Evolutionary conservation across 1,139 yeast species (phyloP), one percentile per base, ranked within the genome.

Genomic region (Pichia sp.): DNA sequence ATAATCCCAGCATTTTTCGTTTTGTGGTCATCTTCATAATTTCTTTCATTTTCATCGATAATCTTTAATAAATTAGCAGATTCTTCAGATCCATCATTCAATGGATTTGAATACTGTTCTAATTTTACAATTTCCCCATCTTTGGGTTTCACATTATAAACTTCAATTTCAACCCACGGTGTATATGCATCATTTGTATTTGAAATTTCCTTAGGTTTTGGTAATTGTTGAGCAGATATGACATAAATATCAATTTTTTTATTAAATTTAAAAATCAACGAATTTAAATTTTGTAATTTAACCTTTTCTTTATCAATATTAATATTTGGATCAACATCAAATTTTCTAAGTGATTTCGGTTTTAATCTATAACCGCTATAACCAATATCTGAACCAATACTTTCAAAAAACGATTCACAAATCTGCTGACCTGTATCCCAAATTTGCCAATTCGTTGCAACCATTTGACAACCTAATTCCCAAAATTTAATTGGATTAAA

Each of bases 401-500:
- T 35, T 39, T 77, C 70, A 62, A 92, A 92, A 71, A 90, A 68
- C 0, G 97, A 87, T 54, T 85, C 86, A 61, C 89, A 90, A n/a
- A 92, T 59, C 58, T 87, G 96, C 60, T 89, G 92, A 0, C 97
- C 97, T 24, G 79, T 52, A 59, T 92, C 98, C 61, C 79, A 83
- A 0, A 95, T 84, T 63, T 92, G 98, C 97, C 97, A 94, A 59
- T 92, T 92, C 2, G 96, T 81, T 0, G 98, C 97, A 4, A 87
- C 97, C 89, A 94, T 78, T 59, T 92, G 98, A 4, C 76, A 82
- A 0, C 99, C 99, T 43, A 75, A 70, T 40, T 71, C 70, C 98
- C 99, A 92, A 57, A 78, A 87, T 0, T 65, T 65, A 5, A 86
- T 66, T 0, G 98, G 97, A 37, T 74, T 73, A 58, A 87, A 90